Evolutionary conservation across 2,329 filamentous ascomycete genomes (phyloP), one percentile per base, ranked within the genome.

Genomic region (Trichoderma oligosporum): DNA sequence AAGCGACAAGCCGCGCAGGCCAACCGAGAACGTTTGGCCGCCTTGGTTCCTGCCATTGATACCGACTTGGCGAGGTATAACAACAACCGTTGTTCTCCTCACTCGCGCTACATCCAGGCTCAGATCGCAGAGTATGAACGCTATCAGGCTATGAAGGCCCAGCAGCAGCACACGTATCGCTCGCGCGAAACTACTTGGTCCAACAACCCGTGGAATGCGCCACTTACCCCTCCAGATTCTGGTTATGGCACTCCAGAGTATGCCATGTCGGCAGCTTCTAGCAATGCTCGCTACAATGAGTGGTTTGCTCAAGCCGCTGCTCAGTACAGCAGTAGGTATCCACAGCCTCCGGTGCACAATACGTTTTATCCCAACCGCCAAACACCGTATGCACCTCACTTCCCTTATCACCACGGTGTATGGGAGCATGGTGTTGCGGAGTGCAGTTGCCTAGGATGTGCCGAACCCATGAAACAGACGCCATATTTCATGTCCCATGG

Each of bases 201-300:
- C 31, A 72, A 74, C 57, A 77, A 77, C 59, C 72, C 78, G 12
- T 73, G 75, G 75, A 71, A 70, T 11, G 76, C 76, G 46, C 80
- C 80, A 6, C 70, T 84, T 57, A 84, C 82, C 0, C 82, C 82
- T 2, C 82, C 82, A 1, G 82, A 84, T 61, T 84, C 82, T 18
- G 82, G 82, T 5, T 84, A 84, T 57, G 81, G 81, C 41, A 85
- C 82, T 0, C 82, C 82, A 4, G 82, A 84, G 63, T 82, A 83
- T 61, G 71, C 75, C 47, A 77, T 79, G 67, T 83, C 81, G 39
- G 78, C 81, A 4, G 75, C 80, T 0, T 78, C 80, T 1, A 74
- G 76, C 61, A 83, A 82, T 56, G 72, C 76, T 20, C 78, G 75
- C 33, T 84, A 84, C 68, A 78, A 81, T 24, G 82, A 84, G 41